Evolutionary conservation across 352 stramenopile genomes (phyloP), one percentile per base, ranked within the genome.

Genomic region (Hyaloperonospora brassicae): DNA sequence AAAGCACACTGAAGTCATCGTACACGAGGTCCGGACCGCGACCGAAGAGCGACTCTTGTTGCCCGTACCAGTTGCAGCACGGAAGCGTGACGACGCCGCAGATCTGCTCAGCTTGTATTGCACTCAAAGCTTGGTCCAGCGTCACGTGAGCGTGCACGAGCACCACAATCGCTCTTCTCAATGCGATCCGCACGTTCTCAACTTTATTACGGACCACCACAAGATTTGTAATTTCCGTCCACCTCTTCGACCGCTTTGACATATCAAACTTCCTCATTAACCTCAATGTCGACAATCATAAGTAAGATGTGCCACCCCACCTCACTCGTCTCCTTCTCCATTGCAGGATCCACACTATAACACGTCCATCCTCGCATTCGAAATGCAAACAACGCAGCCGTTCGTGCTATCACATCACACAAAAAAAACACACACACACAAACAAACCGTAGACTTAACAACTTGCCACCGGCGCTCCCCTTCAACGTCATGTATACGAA

Each of bases 61-160:
- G 58, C 11, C 76, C 73, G 49, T 89, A 92, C 82, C 82, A 92
- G 50, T 92, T 92, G 56, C 82, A 92, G 59, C 82, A 92, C 13
- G 79, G 82, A 31, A 89, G 60, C 27, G 82, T 89, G 7, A 89
- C 68, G 4, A 89, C 73, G 5, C 76, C 82, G 17, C 73, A 73
- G 24, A 89, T 39, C 14, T 72, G 27, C 8, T 86, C 70, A 7
- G 79, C 79, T 31, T 87, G 68, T 17, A 92, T 68, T 2, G 79
- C 75, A 35, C 68, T 69, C 46, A 92, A 47, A 1, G 79, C 79
- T 56, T 92, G 82, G 12, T 78, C 70, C 22, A 92, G 55, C 44
- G 82, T 87, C 60, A 92, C 77, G 47, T 92, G 82, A 0, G 82
- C 79, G 41, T 89, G 82, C n/a, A 92, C 77, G 0, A 92, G 63